Percentiles rank a stretch among this genome's conserved stretches.
Conservation (phyloP, 306 rosid genomes). For the Psophocarpus tetragonolobus region DNA sequence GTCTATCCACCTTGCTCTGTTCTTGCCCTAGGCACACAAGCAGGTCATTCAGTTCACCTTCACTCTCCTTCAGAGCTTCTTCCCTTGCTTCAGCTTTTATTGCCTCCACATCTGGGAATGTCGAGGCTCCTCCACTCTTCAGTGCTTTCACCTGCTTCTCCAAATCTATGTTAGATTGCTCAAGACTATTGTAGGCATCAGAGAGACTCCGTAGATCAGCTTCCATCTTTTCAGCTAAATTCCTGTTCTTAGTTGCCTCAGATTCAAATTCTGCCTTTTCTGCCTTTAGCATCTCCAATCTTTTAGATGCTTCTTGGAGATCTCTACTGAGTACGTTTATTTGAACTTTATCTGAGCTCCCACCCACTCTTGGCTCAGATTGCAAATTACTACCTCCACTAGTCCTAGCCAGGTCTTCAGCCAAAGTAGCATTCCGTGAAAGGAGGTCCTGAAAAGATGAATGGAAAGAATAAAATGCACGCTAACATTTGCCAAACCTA, state of each 20-base stretch:
- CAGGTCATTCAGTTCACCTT: constrained; percentile 78
- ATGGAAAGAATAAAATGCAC: neutral
- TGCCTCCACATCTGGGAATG: constrained; percentile 56
- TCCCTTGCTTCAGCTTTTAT: constrained; percentile 83
- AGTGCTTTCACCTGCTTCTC: constrained; percentile 67
- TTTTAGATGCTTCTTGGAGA: constrained; percentile 64
- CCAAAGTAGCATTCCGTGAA: constrained; percentile 73
- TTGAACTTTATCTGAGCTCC: constrained; percentile 61
- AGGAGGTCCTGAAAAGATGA: constrained; percentile 68
- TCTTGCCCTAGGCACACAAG: constrained; percentile 93
- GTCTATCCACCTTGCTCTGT: constrained; percentile 80
- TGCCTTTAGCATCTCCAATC: constrained; percentile 63
- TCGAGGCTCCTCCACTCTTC: constrained; percentile 45
- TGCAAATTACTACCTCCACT: constrained; percentile 35
- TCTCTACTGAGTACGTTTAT: constrained; percentile 69
- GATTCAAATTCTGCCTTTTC: constrained; percentile 71
- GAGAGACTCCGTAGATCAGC: constrained; percentile 81
- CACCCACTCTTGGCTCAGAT: constrained; percentile 56
- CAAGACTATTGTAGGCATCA: constrained; percentile 87
- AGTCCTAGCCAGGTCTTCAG: constrained; percentile 64
- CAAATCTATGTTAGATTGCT: constrained; percentile 63
- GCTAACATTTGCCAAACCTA: neutral
- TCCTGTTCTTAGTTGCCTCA: constrained; percentile 60
- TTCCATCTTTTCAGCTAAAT: constrained; percentile 77
- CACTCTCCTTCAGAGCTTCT: constrained; percentile 88